Evolutionary conservation across 1,139 yeast genomes (phyloP).

Genomic region (Schizosaccharomyces versatilis): DNA sequence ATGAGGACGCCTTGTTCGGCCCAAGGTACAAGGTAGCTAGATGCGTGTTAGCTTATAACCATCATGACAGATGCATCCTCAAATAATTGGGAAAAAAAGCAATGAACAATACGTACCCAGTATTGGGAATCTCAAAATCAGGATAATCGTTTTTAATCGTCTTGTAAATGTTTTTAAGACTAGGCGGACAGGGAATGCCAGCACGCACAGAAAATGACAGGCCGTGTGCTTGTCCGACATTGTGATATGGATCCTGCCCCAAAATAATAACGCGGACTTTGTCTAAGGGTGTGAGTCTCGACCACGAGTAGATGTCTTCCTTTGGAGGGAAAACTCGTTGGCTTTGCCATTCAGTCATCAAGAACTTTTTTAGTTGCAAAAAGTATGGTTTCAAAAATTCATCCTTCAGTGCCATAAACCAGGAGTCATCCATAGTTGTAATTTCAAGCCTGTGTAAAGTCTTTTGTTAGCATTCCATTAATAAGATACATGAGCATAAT

Average conservation of each 20-base stretch:
- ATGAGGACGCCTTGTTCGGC: slow-evolving; percentile 70
- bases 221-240: slow-evolving; percentile 84
- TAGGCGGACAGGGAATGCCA: slow-evolving; percentile 77
- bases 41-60: too few species aligned
- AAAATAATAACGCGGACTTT: slow-evolving; percentile 55
- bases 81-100: slow-evolving; percentile 10
- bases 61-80: slow-evolving; percentile 23
- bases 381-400: slow-evolving; percentile 79
- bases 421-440: slow-evolving; percentile 42
- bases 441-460: slow-evolving; percentile 33
- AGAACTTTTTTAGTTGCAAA: slow-evolving; percentile 42
- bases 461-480: neutral
- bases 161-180: slow-evolving; percentile 69
- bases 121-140: slow-evolving; percentile 25
- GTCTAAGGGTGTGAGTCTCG: slow-evolving; percentile 58
- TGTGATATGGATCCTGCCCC: slow-evolving; percentile 96
- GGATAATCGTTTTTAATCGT: slow-evolving; percentile 54
- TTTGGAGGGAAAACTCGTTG: slow-evolving; percentile 54
- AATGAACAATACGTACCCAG: slow-evolving; percentile 7
- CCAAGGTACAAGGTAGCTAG: slow-evolving; percentile 65
- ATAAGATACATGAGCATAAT: too few species aligned
- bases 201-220: slow-evolving; percentile 76
- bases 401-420: slow-evolving; percentile 48
- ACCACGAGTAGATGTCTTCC: slow-evolving; percentile 76
- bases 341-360: slow-evolving; percentile 20